Conservation (phyloP, 345 rosid genomes). For the Eutrema japonicum region DNA sequence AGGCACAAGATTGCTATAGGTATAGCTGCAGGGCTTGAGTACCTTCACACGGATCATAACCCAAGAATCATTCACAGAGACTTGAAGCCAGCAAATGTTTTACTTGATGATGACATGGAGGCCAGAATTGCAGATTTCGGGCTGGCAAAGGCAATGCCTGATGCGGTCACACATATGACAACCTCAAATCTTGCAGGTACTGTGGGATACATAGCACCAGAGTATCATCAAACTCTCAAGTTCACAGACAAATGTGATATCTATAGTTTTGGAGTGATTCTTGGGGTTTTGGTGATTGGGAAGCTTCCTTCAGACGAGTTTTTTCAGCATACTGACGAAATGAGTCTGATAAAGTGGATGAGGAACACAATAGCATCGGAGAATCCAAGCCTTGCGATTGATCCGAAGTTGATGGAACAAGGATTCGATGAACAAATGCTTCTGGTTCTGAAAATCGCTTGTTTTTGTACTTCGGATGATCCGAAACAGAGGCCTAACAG, state of each 20-base stretch:
- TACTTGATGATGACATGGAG: conserved; percentile 91
- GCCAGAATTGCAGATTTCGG: conserved; percentile 93
- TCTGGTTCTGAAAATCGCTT: conserved; percentile 78
- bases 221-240: conserved; percentile 81
- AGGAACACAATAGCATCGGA: conserved; percentile 67
- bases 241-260: conserved; percentile 91
- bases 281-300: conserved; percentile 75
- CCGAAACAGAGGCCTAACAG: conserved; percentile 90
- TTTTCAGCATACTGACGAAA: conserved; percentile 71
- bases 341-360: conserved; percentile 82
- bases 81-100: conserved; percentile 86
- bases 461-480: conserved; percentile 77
- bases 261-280: conserved; percentile 81
- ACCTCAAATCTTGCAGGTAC: conserved; percentile 78
- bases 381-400: conserved; percentile 68
- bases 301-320: conserved; percentile 88
- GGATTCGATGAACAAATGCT: conserved; percentile 82
- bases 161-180: conserved; percentile 67
- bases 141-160: conserved; percentile 79
- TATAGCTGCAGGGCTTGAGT: conserved; percentile 84
- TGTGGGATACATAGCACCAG: conserved; percentile 88
- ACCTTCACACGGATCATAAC: conserved; percentile 72
- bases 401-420: conserved; percentile 57
- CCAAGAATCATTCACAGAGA: conserved; percentile 85
- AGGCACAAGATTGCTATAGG: conserved; percentile 79